Conservation (phyloP, 805 yeast genomes). For the Vanderwaltozyma tropicalis region DNA sequence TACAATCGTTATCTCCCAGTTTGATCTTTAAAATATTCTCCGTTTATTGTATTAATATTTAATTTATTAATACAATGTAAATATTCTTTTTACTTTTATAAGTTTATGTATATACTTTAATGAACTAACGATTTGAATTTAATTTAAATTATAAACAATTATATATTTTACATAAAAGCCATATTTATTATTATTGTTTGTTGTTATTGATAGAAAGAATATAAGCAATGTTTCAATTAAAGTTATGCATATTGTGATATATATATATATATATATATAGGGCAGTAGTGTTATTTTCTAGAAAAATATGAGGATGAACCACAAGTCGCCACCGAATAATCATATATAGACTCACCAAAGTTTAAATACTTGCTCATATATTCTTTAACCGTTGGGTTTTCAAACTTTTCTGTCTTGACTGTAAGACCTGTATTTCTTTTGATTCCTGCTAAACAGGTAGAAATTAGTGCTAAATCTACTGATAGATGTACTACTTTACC, state of each 20-base stretch:
- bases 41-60: neutral
- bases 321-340: constrained; percentile 58
- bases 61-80: too few relatives aligned
- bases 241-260: too few relatives aligned
- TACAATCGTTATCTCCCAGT: neutral
- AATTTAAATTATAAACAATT: too few relatives aligned
- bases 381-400: constrained; percentile 36
- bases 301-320: constrained; percentile 65
- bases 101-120: neutral
- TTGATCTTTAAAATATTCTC: neutral
- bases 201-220: too few relatives aligned
- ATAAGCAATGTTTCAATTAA: too few relatives aligned
- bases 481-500: constrained; percentile 50
- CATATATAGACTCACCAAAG: constrained; percentile 77
- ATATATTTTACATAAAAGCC: too few relatives aligned
- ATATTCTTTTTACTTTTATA: too few relatives aligned
- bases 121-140: neutral
- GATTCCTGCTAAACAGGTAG: constrained; percentile 63
- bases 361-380: constrained; percentile 61
- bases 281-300: constrained; percentile 44
- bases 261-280: too few relatives aligned
- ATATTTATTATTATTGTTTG: too few relatives aligned
- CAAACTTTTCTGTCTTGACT: constrained; percentile 42
- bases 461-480: constrained; percentile 49
- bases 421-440: constrained; percentile 63